A percentile compares a stretch with the other conserved stretches of the same genome.
phyloP scores from a whole-genome alignment of 1,284 basidiomycete genomes.

The Apiotrichum gamsii region DNA sequence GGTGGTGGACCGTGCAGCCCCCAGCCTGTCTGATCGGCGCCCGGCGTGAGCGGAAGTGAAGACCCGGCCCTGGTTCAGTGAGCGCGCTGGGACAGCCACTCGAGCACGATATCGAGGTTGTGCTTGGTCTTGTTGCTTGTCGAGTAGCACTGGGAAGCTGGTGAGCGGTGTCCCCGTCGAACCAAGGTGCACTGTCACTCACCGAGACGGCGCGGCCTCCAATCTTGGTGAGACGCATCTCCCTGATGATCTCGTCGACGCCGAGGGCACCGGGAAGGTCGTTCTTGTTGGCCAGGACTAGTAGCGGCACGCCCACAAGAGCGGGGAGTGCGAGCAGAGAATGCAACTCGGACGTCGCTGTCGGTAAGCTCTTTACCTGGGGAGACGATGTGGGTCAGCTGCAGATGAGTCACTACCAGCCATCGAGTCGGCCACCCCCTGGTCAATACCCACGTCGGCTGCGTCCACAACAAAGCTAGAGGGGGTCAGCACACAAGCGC shows the following conservation, averaged over 20 bases:
- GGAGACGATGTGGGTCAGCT: no score
- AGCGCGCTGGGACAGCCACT: slow-evolving; percentile 47
- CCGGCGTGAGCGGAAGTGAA: no score
- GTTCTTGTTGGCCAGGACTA: slow-evolving; percentile 95
- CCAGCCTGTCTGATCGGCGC: no score
- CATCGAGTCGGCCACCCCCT: neutral
- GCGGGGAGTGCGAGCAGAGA: slow-evolving; percentile 69
- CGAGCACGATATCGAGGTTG: slow-evolving; percentile 58
- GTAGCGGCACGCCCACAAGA: slow-evolving; percentile 71
- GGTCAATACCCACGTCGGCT: slow-evolving; percentile 58
- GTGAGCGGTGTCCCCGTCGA: neutral
- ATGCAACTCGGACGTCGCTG: slow-evolving; percentile 83
- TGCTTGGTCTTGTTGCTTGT: slow-evolving; percentile 85
- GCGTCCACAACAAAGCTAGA: slow-evolving; percentile 85
- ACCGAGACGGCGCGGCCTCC: slow-evolving; percentile 78
- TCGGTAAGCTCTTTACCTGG: slow-evolving; percentile 72
- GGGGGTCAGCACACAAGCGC: no score
- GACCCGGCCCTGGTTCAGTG: no score
- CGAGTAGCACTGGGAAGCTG: slow-evolving; percentile 29
- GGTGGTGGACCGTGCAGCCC: no score
- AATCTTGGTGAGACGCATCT: slow-evolving; percentile 75
- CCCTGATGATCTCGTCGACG: slow-evolving; percentile 78
- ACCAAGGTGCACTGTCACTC: no score
- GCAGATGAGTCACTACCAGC: no score
- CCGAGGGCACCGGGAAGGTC: slow-evolving; percentile 72